Evolutionary conservation across 352 stramenopile species (phyloP), one percentile per base, ranked within the genome.

Genomic region (Phytophthora constricta): DNA sequence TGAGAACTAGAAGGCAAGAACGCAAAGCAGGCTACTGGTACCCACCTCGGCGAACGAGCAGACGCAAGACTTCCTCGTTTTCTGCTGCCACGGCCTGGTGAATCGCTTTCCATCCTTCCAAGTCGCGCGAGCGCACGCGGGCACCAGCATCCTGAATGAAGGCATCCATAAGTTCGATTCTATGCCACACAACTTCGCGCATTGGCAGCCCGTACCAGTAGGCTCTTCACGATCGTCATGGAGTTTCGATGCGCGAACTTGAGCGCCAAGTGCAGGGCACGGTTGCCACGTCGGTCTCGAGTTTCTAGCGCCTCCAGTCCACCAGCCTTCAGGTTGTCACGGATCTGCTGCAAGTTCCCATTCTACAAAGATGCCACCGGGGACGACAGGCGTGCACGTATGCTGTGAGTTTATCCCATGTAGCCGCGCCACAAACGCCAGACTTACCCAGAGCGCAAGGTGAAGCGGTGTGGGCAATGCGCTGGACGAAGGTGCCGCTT

Each of bases 201-300:
- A 46, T 48, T 22, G 49, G 42, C n/a, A 26, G 20, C 22, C 49
- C 74, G 17, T 62, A 91, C 83, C 74, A 92, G 37, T 28, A 92
- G 64, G 19, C 56, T 43, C 60, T 81, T 84, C 14, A 88, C 76
- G 59, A 92, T 89, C 25, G 53, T 65, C 43, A 69, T 74, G 3
- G 76, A 72, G 58, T 92, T 77, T 46, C 76, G 75, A 53, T 92
- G 81, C 22, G 78, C 74, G 64, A 92, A 86, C 64, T 92, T 92
- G 46, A 92, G 56, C 16, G 84, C 77, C 48, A 92, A 58, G 61
- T 90, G 84, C 34, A 92, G 59, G 34, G 81, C 80, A 17, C 84
- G 81, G 23, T 92, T 89, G 50, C 84, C 84, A 51, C 73, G 79
- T 13, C 26, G 45, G 58, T 92, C 84, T 50, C 77, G 72, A 25